A percentile compares a stretch with the other conserved stretches of the same genome.
Evolutionary conservation across 345 rosid species (phyloP).

Genomic region (Dipteronia sinensis): DNA sequence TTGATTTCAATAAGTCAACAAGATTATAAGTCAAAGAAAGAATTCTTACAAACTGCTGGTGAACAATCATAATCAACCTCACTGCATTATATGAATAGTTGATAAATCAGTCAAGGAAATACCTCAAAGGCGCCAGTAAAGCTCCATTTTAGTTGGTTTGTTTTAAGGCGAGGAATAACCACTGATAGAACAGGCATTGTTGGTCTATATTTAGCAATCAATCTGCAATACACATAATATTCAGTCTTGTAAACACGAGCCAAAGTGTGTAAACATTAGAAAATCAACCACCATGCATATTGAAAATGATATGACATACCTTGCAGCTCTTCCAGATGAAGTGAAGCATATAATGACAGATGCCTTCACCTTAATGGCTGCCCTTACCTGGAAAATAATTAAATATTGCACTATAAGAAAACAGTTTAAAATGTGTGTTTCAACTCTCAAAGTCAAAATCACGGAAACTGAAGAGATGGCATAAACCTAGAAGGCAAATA

Average conservation of each 20-base stretch:
- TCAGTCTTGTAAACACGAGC: neutral
- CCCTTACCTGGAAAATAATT: constrained; percentile 66
- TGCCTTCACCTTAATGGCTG: constrained; percentile 98
- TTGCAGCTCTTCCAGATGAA: constrained; percentile 97
- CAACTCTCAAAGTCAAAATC: neutral
- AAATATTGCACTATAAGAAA: constrained; percentile 10
- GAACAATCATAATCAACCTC: neutral
- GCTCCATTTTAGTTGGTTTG: constrained; percentile 97
- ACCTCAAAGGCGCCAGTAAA: constrained; percentile 99
- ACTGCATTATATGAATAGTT: neutral
- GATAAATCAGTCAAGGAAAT: constrained; percentile 9
- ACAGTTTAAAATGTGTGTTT: constrained; percentile 4
- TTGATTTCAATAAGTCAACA: neutral
- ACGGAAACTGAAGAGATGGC: neutral
- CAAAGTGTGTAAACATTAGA: neutral
- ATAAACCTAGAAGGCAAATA: neutral
- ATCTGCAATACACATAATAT: constrained; percentile 43
- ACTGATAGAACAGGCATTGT: constrained; percentile 98
- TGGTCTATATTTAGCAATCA: constrained; percentile 98
- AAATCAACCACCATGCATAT: neutral
- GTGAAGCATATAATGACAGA: constrained; percentile 96
- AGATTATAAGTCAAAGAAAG: neutral
- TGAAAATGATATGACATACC: constrained; percentile 41
- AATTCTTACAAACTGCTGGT: neutral
- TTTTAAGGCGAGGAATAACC: constrained; percentile 95